A percentile compares a stretch with the other conserved stretches of the same genome.
Evolutionary conservation across 1,284 basidiomycete species (phyloP).

Genomic region (Schizophyllum amplum): DNA sequence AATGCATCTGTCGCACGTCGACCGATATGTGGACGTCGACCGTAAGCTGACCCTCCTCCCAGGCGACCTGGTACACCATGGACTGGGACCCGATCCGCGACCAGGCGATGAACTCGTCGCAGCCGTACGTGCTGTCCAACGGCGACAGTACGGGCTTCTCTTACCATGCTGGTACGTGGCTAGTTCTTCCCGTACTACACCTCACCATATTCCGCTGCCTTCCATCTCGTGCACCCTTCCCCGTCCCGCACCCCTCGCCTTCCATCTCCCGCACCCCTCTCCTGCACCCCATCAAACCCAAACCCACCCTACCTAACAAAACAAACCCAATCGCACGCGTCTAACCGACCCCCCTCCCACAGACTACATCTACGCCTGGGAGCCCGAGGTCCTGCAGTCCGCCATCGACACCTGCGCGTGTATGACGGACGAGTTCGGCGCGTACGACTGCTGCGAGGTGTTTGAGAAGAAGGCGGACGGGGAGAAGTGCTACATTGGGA

Average conservation of each 20-base stretch:
- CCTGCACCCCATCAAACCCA: background rate
- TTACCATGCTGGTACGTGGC: constrained; percentile 35
- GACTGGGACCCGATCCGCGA: constrained; percentile 22
- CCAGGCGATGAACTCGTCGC: constrained; percentile 31
- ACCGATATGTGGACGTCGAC: background rate
- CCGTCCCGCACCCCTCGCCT: too few relatives aligned
- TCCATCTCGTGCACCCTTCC: too few relatives aligned
- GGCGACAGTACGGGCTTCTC: constrained; percentile 44
- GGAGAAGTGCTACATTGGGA: background rate
- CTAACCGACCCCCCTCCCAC: background rate
- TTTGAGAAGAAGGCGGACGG: background rate
- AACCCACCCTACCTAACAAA: background rate
- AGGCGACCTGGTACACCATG: constrained; percentile 33
- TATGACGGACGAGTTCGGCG: constrained; percentile 7
- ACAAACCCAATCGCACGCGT: background rate
- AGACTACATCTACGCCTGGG: constrained; percentile 47
- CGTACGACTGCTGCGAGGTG: background rate
- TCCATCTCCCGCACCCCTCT: background rate
- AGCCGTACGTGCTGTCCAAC: constrained; percentile 38
- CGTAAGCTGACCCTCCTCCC: background rate
- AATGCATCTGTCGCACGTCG: too few relatives aligned
- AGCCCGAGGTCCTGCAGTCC: constrained; percentile 32
- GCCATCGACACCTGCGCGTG: constrained; percentile 39
- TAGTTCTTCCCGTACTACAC: too few relatives aligned
- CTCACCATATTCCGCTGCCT: too few relatives aligned